A percentile compares a stretch with the other conserved stretches of the same genome.
Evolutionary conservation across 495 filamentous ascomycete species (phyloP).

Genomic region (Antarctomyces pellizariae): DNA sequence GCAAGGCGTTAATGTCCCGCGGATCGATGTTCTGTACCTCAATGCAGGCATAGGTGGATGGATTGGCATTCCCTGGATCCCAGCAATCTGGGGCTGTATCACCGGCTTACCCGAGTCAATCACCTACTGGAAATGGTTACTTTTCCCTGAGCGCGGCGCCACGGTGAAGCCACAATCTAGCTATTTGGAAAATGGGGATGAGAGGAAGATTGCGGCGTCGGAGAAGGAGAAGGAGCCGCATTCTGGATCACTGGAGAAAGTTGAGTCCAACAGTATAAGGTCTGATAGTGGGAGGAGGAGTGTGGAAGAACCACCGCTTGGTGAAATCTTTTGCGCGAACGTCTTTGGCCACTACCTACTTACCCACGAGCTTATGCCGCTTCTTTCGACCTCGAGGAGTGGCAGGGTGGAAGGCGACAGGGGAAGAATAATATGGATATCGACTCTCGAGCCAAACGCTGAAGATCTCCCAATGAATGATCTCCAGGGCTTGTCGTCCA

Average conservation of each 20-base stretch:
- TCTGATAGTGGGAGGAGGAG: not conserved
- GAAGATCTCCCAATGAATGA: constrained; percentile 37
- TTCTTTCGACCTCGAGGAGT: constrained; percentile 30
- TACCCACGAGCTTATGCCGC: constrained; percentile 48
- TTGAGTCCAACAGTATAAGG: constrained; percentile 9
- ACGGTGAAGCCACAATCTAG: constrained; percentile 13
- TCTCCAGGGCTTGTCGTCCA: constrained; percentile 44
- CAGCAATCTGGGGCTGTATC: constrained; percentile 31
- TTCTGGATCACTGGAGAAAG: not conserved
- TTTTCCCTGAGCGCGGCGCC: too few relatives aligned
- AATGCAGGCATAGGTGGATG: constrained; percentile 85
- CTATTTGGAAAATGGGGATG: too few relatives aligned
- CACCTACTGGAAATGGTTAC: too few relatives aligned
- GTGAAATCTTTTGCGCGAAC: constrained; percentile 71
- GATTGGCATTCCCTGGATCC: constrained; percentile 51
- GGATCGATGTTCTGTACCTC: constrained; percentile 58
- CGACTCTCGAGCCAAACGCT: constrained; percentile 44
- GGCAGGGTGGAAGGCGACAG: constrained; percentile 14
- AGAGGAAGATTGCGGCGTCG: constrained; percentile 1
- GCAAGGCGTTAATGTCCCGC: constrained; percentile 26
- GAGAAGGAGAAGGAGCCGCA: constrained; percentile 2
- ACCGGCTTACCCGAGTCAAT: too few relatives aligned
- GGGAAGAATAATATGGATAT: constrained; percentile 65
- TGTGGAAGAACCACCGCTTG: constrained; percentile 33
- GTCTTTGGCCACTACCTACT: constrained; percentile 92